phyloP scores from a whole-genome alignment of 2,329 filamentous ascomycete species.

The Diaporthe citri region DNA sequence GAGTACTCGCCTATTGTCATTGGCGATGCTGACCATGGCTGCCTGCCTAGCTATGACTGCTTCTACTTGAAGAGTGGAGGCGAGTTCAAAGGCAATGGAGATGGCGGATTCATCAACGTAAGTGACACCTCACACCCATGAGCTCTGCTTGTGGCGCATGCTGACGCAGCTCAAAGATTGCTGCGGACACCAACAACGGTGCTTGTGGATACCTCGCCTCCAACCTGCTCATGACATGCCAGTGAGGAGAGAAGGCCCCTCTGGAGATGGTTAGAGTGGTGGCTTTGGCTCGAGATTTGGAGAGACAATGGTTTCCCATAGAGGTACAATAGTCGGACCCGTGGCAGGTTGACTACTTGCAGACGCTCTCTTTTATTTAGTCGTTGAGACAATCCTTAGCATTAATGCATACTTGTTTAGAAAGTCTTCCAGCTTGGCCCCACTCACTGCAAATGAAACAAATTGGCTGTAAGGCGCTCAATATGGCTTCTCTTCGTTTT shows the following conservation, averaged over 20 bases:
- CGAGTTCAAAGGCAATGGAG: slow-evolving; percentile 6
- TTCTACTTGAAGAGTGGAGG: slow-evolving; percentile 9
- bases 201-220: slow-evolving; percentile 10
- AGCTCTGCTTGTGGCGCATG: not conserved
- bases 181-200: slow-evolving; percentile 13
- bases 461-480: no score
- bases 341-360: not conserved
- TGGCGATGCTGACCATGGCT: not conserved
- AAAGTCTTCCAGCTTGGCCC: not conserved
- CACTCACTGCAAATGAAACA: no score
- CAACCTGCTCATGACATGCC: slow-evolving; percentile 4
- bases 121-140: not conserved
- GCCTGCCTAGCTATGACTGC: not conserved
- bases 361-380: not conserved
- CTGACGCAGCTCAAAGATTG: not conserved
- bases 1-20: no score
- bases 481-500: no score
- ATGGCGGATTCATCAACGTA: slow-evolving; percentile 21
- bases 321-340: not conserved
- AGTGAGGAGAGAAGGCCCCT: not conserved
- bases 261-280: not conserved
- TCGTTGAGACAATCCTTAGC: not conserved
- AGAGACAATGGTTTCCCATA: not conserved
- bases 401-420: not conserved
- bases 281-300: not conserved